A percentile compares a stretch with the other conserved stretches of the same genome.
phyloP scores from a whole-genome alignment of 2,329 filamentous ascomycete genomes.

The Sordariomycetes sp. region DNA sequence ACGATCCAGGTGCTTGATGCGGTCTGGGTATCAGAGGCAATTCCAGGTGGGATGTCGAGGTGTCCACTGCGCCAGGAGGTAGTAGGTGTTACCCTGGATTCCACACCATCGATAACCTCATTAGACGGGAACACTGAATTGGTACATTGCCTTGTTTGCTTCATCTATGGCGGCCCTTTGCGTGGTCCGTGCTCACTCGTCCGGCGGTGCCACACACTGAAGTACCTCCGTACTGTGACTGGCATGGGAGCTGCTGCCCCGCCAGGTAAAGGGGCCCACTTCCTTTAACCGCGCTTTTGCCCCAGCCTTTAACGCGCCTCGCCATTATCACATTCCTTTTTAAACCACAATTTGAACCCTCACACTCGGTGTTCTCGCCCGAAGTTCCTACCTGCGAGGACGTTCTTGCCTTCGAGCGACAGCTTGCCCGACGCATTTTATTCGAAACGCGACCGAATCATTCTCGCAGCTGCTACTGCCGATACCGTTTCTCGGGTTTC shows the following conservation, averaged over 20 bases:
- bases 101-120: not conserved
- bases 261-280: not conserved
- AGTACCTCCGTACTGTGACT: not conserved
- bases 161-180: not conserved
- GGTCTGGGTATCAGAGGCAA: not conserved
- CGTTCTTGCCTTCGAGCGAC: not conserved
- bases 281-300: slow-evolving; percentile 4
- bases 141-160: not conserved
- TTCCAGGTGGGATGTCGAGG: slow-evolving; percentile 5
- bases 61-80: slow-evolving; percentile 2
- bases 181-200: not conserved
- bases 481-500: not conserved
- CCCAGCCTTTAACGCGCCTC: slow-evolving; percentile 1
- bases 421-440: not conserved
- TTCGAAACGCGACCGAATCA: not conserved
- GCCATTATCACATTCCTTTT: not conserved
- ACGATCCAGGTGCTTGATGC: not conserved
- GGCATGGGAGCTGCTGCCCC: not conserved
- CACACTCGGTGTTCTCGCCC: not conserved
- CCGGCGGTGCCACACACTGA: not conserved
- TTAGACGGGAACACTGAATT: not conserved
- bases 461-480: not conserved
- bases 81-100: not conserved
- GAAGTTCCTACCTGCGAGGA: not conserved
- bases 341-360: not conserved